A percentile compares a stretch with the other conserved stretches of the same genome.
These are phyloP conservation scores for Nephelium lappaceum DNA, from an alignment of 345 rosid genomes.

Conservation along the genomic window DNA sequence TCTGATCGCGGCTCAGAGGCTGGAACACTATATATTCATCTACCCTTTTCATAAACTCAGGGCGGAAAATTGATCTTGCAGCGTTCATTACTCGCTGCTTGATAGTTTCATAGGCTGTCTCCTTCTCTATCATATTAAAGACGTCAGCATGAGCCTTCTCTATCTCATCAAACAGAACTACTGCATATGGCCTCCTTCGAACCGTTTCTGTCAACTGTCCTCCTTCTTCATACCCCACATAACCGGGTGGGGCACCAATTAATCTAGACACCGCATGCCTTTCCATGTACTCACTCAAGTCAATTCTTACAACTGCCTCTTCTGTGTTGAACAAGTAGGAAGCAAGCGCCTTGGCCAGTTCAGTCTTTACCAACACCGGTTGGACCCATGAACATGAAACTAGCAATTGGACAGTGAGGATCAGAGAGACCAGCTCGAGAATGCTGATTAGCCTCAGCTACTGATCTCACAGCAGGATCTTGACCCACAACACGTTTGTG, in stretches of 20 bases:
- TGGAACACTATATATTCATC: slow-evolving; percentile 99
- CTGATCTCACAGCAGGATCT: slow-evolving; percentile 87
- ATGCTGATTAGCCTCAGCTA: slow-evolving; percentile 96
- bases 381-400: slow-evolving; percentile 99
- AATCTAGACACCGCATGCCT: slow-evolving; percentile 96
- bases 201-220: slow-evolving; percentile 94
- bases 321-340: slow-evolving; percentile 94
- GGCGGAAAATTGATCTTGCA: slow-evolving; percentile 95
- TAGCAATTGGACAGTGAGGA: slow-evolving; percentile 95
- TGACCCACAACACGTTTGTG: slow-evolving; percentile 96
- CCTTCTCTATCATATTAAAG: slow-evolving; percentile 82
- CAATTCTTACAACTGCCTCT: slow-evolving; percentile 92
- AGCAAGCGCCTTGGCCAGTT: slow-evolving; percentile 92
- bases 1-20: slow-evolving; percentile 57
- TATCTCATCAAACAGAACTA: slow-evolving; percentile 94
- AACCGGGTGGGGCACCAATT: slow-evolving; percentile 99
- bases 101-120: slow-evolving; percentile 72
- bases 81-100: slow-evolving; percentile 89
- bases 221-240: slow-evolving; percentile 97
- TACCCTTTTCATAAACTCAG: slow-evolving; percentile 96
- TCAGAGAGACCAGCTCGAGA: slow-evolving; percentile 98
- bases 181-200: slow-evolving; percentile 92
- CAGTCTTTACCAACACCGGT: slow-evolving; percentile 99
- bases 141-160: slow-evolving; percentile 97
- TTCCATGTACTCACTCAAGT: slow-evolving; percentile 99